Percentiles rank a stretch among this genome's conserved stretches.
phyloP scores from a whole-genome alignment of 768 basidiomycete genomes.

The Phanerochaete sordida region DNA sequence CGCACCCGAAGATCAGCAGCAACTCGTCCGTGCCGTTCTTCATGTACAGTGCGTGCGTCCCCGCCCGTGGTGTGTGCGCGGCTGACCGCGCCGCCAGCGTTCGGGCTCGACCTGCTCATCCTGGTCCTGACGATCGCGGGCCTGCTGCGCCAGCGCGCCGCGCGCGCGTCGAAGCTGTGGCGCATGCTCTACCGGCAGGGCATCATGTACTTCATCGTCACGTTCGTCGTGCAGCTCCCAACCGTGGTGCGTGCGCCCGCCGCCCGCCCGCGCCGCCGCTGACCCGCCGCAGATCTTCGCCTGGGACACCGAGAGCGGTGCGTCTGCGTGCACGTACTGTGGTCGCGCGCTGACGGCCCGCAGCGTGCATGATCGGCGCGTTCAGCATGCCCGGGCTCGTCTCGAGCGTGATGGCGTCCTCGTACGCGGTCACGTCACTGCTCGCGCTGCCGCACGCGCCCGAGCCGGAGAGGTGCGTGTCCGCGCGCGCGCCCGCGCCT shows the following conservation, averaged over 20 bases:
- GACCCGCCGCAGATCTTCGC: neutral
- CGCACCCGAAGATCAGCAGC: neutral
- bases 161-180: neutral
- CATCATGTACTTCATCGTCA: neutral
- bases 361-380: neutral
- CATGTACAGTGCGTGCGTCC: neutral
- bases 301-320: neutral
- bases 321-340: neutral
- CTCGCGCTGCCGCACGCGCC: neutral
- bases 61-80: neutral
- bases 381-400: neutral
- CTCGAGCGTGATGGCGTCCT: neutral
- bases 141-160: neutral
- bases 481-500: too few species aligned
- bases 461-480: neutral
- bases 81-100: neutral
- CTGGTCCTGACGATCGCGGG: neutral
- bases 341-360: neutral
- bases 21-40: neutral
- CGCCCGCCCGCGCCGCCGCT: neutral
- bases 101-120: neutral
- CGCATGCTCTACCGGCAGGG: neutral
- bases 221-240: neutral
- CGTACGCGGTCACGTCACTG: neutral
- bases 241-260: neutral